A percentile compares a stretch with the other conserved stretches of the same genome.
These are phyloP conservation scores for Ogataea minuta DNA, from an alignment of 805 yeast genomes.

Conservation along the genomic window DNA sequence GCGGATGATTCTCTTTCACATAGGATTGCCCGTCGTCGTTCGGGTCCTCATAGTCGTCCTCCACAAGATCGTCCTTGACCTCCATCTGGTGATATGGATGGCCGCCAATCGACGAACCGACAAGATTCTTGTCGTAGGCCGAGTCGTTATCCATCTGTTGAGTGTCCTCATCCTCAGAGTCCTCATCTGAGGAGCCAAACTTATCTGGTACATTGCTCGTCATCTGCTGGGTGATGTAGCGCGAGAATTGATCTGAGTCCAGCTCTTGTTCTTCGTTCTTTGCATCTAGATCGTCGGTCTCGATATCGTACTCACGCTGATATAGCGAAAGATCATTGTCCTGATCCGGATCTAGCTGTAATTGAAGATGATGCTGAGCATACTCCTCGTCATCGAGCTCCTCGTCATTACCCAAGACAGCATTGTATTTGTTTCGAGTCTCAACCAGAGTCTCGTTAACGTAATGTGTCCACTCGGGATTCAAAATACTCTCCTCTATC, in stretches of 20 bases:
- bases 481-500: conserved; percentile 49
- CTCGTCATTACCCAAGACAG: conserved; percentile 68
- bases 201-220: conserved; percentile 49
- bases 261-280: conserved; percentile 27
- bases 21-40: conserved; percentile 80
- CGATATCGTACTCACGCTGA: conserved; percentile 14
- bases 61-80: conserved; percentile 48
- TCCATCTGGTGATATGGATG: conserved; percentile 36
- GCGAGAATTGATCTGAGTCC: conserved; percentile 55
- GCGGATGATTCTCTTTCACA: conserved; percentile 57
- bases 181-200: conserved; percentile 55
- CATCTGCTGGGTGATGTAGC: conserved; percentile 75
- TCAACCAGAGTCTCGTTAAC: conserved; percentile 81
- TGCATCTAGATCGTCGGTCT: conserved; percentile 21
- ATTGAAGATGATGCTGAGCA: conserved; percentile 23
- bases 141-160: conserved; percentile 13
- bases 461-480: conserved; percentile 73
- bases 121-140: conserved; percentile 15
- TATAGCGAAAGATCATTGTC: conserved; percentile 24
- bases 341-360: conserved; percentile 26
- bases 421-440: conserved; percentile 91
- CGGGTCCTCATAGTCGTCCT: conserved; percentile 74
- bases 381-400: conserved; percentile 36
- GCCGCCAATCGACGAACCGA: conserved; percentile 32
- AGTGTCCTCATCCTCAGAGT: conserved; percentile 49